A percentile compares a stretch with the other conserved stretches of the same genome.
phyloP scores from a whole-genome alignment of 2,329 filamentous ascomycete genomes.

The Rutstroemia sp. region DNA sequence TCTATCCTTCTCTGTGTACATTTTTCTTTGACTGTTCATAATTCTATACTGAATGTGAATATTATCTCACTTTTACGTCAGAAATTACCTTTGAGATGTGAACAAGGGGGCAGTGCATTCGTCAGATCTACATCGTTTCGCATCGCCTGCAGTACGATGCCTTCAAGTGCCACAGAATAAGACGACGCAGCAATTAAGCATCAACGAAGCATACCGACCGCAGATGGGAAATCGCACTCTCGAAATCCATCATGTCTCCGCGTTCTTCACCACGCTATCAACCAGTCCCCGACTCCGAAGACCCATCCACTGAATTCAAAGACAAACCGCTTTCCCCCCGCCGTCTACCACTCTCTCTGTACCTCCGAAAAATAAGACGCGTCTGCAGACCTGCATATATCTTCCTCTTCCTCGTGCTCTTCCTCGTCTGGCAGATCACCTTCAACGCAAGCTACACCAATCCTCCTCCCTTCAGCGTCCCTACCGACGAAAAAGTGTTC shows the following conservation, averaged over 20 bases:
- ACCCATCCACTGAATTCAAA: constrained; percentile 16
- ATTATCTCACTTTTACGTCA: no score
- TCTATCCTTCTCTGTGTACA: no score
- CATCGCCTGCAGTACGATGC: no score
- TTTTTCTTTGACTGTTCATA: no score
- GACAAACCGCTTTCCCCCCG: constrained; percentile 18
- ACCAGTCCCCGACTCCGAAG: constrained; percentile 18
- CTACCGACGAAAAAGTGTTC: constrained; percentile 57
- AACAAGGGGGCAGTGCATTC: no score
- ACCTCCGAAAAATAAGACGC: constrained; percentile 12
- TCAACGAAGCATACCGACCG: background rate
- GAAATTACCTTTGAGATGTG: no score
- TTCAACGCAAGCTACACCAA: constrained; percentile 38
- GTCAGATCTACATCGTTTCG: no score
- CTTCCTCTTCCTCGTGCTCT: constrained; percentile 14
- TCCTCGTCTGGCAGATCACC: constrained; percentile 20
- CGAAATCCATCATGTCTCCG: background rate
- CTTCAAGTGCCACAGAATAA: no score
- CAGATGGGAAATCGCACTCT: no score
- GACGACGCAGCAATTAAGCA: no score
- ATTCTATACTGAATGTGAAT: no score
- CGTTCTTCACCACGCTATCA: constrained; percentile 25
- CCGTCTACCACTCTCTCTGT: constrained; percentile 1
- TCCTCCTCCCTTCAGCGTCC: constrained; percentile 36
- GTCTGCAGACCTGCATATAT: constrained; percentile 23